These are phyloP conservation scores for Suillus luteus DNA, from an alignment of 768 basidiomycete genomes.

Conservation along the genomic window DNA sequence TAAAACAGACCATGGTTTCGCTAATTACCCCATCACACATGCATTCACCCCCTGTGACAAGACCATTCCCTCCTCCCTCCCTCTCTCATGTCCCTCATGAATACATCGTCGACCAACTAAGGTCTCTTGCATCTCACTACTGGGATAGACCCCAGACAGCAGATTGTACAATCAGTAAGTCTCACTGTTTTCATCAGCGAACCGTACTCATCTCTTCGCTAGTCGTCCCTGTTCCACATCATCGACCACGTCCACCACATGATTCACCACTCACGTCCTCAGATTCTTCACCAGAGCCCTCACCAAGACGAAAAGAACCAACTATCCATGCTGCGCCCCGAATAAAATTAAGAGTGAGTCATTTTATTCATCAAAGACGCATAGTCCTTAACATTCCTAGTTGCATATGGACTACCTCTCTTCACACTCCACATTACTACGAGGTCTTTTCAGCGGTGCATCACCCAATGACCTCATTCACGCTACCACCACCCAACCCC, in stretches of 20 bases:
- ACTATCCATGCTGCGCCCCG: conserved; percentile 51
- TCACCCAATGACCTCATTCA: conserved; percentile 60
- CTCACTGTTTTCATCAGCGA: not conserved
- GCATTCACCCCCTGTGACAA: conserved; percentile 24
- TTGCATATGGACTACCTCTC: conserved; percentile 81
- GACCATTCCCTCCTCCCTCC: conserved; percentile 65
- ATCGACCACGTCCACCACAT: conserved; percentile 1
- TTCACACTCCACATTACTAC: conserved; percentile 77
- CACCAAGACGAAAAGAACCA: conserved; percentile 49
- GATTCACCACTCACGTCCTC: conserved; percentile 11
- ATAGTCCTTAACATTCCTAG: conserved; percentile 38
- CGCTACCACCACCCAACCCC: conserved; percentile 28
- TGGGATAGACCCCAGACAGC: conserved; percentile 78
- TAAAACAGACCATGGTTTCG: conserved; percentile 32
- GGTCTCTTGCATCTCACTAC: conserved; percentile 62
- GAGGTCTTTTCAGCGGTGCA: conserved; percentile 69
- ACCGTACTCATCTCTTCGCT: conserved; percentile 4
- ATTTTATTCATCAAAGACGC: not conserved
- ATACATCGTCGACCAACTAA: conserved; percentile 72
- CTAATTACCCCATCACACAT: conserved; percentile 8
- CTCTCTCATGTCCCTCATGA: conserved; percentile 67
- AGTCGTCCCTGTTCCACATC: conserved; percentile 56
- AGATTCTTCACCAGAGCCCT: conserved; percentile 14
- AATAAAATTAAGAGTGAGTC: conserved; percentile 62
- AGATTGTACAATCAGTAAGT: conserved; percentile 76